Evolutionary conservation across 768 basidiomycete species (phyloP), one percentile per base, ranked within the genome.

Genomic region (Lactifluus pinguis): DNA sequence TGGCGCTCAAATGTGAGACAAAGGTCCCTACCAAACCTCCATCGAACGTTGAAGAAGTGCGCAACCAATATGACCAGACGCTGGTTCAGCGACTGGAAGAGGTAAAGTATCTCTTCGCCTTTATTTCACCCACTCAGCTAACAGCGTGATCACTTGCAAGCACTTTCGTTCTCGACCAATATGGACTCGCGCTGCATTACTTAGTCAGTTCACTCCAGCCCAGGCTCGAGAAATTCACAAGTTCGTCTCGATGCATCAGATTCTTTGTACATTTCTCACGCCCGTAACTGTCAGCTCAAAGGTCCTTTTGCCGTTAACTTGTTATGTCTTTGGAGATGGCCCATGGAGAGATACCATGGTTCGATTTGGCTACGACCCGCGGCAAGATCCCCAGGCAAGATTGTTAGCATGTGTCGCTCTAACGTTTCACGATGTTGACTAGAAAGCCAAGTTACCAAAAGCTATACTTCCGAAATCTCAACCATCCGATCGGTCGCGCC

Each of bases 311-410:
- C 87, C 94, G 3, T 73, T 89, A 6, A 83, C 88, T 4, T 87
- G 85, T 57, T 99, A 95, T 68, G 87, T 89, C 9, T 95, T 98
- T 69, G 83, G 86, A 66, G 95, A 97, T 65, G 97, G 97, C 0
- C 94, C 95, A 3, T 98, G 89, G 86, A 80, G 92, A 44, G 95
- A 98, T 67, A 89, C 89, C 14, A 79, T 94, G 53, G 80, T 98
- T 39, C 83, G 84, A 49, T 87, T 93, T 59, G 84, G 86, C 13
- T 98, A 94, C 68, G 97, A 99, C 69, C 97, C 97, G 9, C 79
- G 95, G 44, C 80, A 80, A 67, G 80, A 90, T 62, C 78, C 79
- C 3, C 74, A 78, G 52, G 86, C 91, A 19, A 79, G 90, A 65
- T 83, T 93, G 95, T 95, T 65, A 65, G 89, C 49, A 13, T 49